phyloP scores from a whole-genome alignment of 2,329 filamentous ascomycete genomes.

The Penicillium nordicum region DNA sequence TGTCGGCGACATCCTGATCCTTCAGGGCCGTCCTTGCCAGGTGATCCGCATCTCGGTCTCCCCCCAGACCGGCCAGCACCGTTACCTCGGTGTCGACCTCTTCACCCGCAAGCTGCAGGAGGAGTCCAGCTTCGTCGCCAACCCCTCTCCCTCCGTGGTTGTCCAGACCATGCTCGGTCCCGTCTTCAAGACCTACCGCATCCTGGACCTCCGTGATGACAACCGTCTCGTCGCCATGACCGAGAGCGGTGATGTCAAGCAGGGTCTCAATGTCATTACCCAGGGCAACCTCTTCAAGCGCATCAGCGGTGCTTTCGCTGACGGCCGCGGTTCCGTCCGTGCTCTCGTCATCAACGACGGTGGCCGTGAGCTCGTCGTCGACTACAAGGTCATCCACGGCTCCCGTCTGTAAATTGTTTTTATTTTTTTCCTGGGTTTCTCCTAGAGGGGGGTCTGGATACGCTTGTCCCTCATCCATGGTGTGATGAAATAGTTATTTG shows the following conservation, averaged over 20 bases:
- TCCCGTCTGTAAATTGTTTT: constrained; percentile 55
- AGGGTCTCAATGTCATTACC: constrained; percentile 86
- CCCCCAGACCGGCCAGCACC: constrained; percentile 96
- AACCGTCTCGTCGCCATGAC: constrained; percentile 89
- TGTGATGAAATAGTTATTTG: constrained; percentile 16
- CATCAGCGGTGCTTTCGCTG: constrained; percentile 78
- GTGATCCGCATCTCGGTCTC: constrained; percentile 99
- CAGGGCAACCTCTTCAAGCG: constrained; percentile 85
- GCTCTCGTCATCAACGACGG: constrained; percentile 93
- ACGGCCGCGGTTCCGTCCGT: constrained; percentile 88
- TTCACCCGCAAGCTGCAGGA: constrained; percentile 99
- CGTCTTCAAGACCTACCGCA: constrained; percentile 99
- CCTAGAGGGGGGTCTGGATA: constrained; percentile 4
- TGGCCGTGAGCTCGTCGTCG: constrained; percentile 90
- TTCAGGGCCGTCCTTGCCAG: constrained; percentile 98
- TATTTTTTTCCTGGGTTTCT: constrained; percentile 5
- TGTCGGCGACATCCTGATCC: constrained; percentile 96
- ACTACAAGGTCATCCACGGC: constrained; percentile 97
- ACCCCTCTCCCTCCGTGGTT: constrained; percentile 91
- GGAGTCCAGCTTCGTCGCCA: constrained; percentile 96
- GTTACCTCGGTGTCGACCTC: constrained; percentile 98
- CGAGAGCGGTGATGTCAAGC: constrained; percentile 98
- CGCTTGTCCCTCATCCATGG: constrained; percentile 10
- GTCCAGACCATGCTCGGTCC: constrained; percentile 99
- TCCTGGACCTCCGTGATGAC: constrained; percentile 91